phyloP scores from a whole-genome alignment of 192 early-diverging fungal genomes.

The Rhizoclosmatium globosum region DNA sequence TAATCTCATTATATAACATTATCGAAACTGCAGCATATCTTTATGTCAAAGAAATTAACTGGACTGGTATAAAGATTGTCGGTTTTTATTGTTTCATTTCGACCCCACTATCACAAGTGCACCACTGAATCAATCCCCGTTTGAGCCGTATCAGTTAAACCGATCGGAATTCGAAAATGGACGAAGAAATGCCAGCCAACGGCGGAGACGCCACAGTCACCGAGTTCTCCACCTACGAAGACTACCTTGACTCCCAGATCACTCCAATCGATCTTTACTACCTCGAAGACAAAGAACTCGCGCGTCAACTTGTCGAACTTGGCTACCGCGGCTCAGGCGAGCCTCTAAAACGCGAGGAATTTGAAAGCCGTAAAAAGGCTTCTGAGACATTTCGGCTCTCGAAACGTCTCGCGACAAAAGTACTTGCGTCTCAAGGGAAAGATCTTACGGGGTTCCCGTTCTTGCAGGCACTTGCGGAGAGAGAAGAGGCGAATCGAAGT shows the following conservation, averaged over 20 bases:
- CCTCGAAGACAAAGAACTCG: conserved; percentile 73
- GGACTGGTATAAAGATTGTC: no score
- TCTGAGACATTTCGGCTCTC: conserved; percentile 68
- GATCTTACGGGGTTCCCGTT: conserved; percentile 60
- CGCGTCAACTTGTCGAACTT: conserved; percentile 70
- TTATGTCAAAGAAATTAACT: no score
- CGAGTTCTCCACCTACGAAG: conserved; percentile 71
- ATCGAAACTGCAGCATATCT: no score
- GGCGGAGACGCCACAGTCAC: conserved; percentile 64
- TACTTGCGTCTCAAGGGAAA: conserved; percentile 62
- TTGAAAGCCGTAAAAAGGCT: conserved; percentile 70
- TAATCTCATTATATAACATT: no score
- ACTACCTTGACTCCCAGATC: conserved; percentile 71
- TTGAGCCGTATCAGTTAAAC: no score
- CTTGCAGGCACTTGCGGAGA: conserved; percentile 63
- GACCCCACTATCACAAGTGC: no score
- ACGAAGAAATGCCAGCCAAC: conserved; percentile 48
- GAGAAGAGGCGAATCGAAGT: conserved; percentile 69
- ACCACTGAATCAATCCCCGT: no score
- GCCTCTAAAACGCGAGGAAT: conserved; percentile 70
- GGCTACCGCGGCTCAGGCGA: conserved; percentile 71
- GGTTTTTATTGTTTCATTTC: no score
- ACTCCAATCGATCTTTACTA: conserved; percentile 68
- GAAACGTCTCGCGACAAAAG: conserved; percentile 65
- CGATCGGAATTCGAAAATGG: neutral